Evolutionary conservation across 345 rosid genomes (phyloP), one percentile per base, ranked within the genome.

Genomic region (Carallia pectinifolia): DNA sequence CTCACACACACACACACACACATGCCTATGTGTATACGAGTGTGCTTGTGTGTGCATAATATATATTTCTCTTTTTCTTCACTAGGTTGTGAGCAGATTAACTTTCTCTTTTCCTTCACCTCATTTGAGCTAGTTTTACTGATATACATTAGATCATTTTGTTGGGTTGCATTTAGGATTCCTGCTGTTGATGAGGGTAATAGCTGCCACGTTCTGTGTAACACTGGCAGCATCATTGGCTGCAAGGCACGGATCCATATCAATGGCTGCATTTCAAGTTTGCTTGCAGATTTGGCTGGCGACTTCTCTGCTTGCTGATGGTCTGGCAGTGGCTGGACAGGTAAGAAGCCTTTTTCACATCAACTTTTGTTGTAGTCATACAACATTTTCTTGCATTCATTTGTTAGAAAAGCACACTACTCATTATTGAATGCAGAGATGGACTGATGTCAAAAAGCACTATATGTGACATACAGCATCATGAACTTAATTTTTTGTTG

Each of bases 221-320:
- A 77, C 80, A 30, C 47, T 77, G 72, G 80, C 80, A 62, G 73
- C 80, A 27, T 67, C 80, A 48, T 31, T 71, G 53, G 76, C 80
- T 30, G 72, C 80, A 23, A 71, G 76, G 48, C 65, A 62, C 3
- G 76, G 80, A 56, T 31, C 76, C 6, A 77, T 72, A 18, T 62
- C 80, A 38, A 77, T 77, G 80, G 80, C 80, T 40, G 76, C 80
- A 56, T 77, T 77, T 67, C 76, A 77, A 65, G 69, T 77, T 63
- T 77, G 76, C 69, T 71, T 77, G 71, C 80, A 77, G 69, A 67
- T 71, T 30, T 72, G 80, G 76, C 13, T 77, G 61, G 68, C 80
- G 18, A 62, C 80, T 38, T 77, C 80, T 38, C 58, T 71, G 76
- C 80, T 77, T 53, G 80, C 80, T 17, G 76, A 77, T 52, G 76